Percentiles rank a stretch among this genome's conserved stretches.
Evolutionary conservation across 1,139 yeast species (phyloP).

Genomic region (Yamadazyma taylorii): DNA sequence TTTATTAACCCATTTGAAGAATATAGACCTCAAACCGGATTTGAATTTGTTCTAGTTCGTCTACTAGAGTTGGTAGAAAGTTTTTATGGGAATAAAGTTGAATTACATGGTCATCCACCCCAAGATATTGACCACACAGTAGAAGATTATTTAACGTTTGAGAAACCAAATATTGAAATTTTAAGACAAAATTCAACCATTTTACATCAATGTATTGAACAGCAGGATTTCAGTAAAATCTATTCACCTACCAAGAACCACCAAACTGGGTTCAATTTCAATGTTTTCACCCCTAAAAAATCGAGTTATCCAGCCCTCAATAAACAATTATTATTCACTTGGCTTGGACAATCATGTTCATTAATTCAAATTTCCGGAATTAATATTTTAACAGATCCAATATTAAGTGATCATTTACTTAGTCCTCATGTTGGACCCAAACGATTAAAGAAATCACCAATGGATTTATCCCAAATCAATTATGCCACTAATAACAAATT

Average conservation of each 20-base stretch:
- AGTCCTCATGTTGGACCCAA: conserved; percentile 73
- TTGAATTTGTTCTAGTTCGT: conserved; percentile 77
- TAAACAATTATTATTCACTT: conserved; percentile 66
- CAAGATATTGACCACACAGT: conserved; percentile 50
- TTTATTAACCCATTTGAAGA: conserved; percentile 92
- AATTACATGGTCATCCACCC: conserved; percentile 36
- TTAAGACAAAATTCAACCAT: conserved; percentile 31
- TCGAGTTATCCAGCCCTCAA: conserved; percentile 25
- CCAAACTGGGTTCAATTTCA: background rate
- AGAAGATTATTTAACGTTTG: conserved; percentile 56
- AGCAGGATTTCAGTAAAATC: conserved; percentile 21
- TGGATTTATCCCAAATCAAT: conserved; percentile 61
- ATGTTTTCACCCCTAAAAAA: background rate
- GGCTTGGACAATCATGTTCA: conserved; percentile 94
- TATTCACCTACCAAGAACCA: conserved; percentile 8
- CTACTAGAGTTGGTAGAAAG: conserved; percentile 67
- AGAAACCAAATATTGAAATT: conserved; percentile 56
- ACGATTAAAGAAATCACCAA: conserved; percentile 72
- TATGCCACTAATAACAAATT: conserved; percentile 48
- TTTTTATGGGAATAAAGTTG: conserved; percentile 62
- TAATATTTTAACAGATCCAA: conserved; percentile 81
- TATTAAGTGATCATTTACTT: conserved; percentile 69
- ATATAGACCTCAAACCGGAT: conserved; percentile 84
- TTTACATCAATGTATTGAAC: conserved; percentile 28
- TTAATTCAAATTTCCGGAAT: conserved; percentile 69